phyloP scores from a whole-genome alignment of 768 basidiomycete species.

The Pisolithus marmoratus region DNA sequence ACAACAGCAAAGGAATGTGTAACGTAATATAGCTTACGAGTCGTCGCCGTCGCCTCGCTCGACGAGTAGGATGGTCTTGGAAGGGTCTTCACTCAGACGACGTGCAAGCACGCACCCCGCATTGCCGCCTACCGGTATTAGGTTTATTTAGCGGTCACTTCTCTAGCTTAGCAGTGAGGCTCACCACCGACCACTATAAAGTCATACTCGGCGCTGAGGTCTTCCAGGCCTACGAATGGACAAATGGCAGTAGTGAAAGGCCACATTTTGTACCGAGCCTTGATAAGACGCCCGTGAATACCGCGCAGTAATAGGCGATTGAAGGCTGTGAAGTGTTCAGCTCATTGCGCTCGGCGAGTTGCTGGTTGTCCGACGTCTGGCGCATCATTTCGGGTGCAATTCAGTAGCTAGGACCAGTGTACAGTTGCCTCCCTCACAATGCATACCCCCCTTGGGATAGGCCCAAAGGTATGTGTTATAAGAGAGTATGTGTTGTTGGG shows the following conservation, averaged over 20 bases:
- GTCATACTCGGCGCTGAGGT: conserved; percentile 1
- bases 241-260: not conserved
- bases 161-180: not conserved
- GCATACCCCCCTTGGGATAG: too few relatives aligned
- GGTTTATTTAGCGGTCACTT: not conserved
- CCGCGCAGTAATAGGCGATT: too few relatives aligned
- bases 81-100: conserved; percentile 30
- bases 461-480: too few relatives aligned
- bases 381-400: too few relatives aligned
- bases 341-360: too few relatives aligned
- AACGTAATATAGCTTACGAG: conserved; percentile 16
- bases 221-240: not conserved
- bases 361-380: too few relatives aligned
- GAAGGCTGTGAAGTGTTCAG: too few relatives aligned
- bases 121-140: conserved; percentile 26
- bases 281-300: too few relatives aligned
- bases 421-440: too few relatives aligned
- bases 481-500: too few relatives aligned
- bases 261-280: not conserved
- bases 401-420: too few relatives aligned
- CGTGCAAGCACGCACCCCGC: conserved; percentile 36
- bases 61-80: conserved; percentile 27
- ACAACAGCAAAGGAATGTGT: conserved; percentile 9
- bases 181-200: conserved; percentile 3
- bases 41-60: conserved; percentile 28